Evolutionary conservation across 345 rosid species (phyloP), one percentile per base, ranked within the genome.

Genomic region (Euclidium syriacum): DNA sequence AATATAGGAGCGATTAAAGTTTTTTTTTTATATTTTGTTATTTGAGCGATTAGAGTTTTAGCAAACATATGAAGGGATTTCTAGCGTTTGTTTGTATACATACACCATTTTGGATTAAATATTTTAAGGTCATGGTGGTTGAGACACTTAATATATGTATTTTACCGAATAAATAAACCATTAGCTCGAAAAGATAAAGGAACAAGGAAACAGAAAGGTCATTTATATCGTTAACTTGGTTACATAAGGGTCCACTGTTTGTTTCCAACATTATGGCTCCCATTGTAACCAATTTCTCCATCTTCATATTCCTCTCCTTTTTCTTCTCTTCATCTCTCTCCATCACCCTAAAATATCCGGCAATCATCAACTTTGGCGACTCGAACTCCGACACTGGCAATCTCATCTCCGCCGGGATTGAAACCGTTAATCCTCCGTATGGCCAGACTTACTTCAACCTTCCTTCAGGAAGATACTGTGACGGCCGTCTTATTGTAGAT

Each of bases 311-410:
- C 19, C 0, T 76, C 42, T 73, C 56, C 52, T 32, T 77, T 60
- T 71, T 67, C 67, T 64, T 80, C 5, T 77, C 80, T 12, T 30
- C 58, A 24, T 64, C 77, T 49, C 41, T 68, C 7, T 81, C 91
- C 30, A 44, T 78, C 11, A 76, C 67, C 17, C 83, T 83, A 72
- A 76, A 83, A 27, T 80, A 74, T 57, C 96, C 94, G 2, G 66
- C 85, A 51, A 73, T 85, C 62, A 85, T 87, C 79, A 89, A 92
- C 87, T 87, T 92, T 52, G 98, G 95, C 5, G 96, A 92, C 40
- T 94, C 99, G 0, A 94, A 94, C 70, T 90, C 97, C 2, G 99
- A 94, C 46, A 81, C 99, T 0, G 97, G 97, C 17, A 80, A 79
- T 42, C 90, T 87, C n/a, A 75, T 87, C 18, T 75, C 90, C 3